Evolutionary conservation across 306 rosid genomes (phyloP).

Genomic region (Pachyrhizus erosus): DNA sequence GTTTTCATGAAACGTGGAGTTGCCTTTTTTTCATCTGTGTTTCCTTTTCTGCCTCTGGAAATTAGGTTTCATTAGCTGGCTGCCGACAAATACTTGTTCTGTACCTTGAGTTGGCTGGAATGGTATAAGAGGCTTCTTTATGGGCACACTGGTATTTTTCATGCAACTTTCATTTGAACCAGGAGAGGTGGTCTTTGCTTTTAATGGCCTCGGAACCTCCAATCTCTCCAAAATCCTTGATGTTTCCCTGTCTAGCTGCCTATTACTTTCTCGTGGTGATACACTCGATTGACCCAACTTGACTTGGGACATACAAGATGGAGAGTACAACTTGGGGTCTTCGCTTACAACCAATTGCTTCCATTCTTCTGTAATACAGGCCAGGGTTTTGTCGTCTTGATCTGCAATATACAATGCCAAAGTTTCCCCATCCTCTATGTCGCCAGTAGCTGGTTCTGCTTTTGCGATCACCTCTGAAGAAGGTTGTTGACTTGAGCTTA

Average conservation of each 20-base stretch:
- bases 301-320: slow-evolving; percentile 52
- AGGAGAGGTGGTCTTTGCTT: slow-evolving; percentile 51
- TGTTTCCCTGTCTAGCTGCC: slow-evolving; percentile 64
- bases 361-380: slow-evolving; percentile 73
- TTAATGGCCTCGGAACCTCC: slow-evolving; percentile 75
- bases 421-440: slow-evolving; percentile 32
- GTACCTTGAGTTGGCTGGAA: slow-evolving; percentile 50
- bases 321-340: slow-evolving; percentile 57
- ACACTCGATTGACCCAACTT: slow-evolving; percentile 52
- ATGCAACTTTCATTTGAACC: slow-evolving; percentile 45
- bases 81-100: slow-evolving; percentile 47
- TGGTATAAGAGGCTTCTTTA: slow-evolving; percentile 58
- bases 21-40: slow-evolving; percentile 47
- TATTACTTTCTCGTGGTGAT: slow-evolving; percentile 51
- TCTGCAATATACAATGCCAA: slow-evolving; percentile 30
- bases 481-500: slow-evolving; percentile 48
- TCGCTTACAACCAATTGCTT: slow-evolving; percentile 71
- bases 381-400: slow-evolving; percentile 54
- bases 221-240: slow-evolving; percentile 84
- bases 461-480: slow-evolving; percentile 37
- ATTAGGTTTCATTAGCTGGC: slow-evolving; percentile 73
- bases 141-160: slow-evolving; percentile 43
- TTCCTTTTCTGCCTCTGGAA: slow-evolving; percentile 76
- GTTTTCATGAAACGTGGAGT: slow-evolving; percentile 13
- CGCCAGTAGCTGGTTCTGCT: slow-evolving; percentile 42